These are phyloP conservation scores for Tylopilus sp. DNA, from an alignment of 768 basidiomycete species.

Conservation along the genomic window DNA sequence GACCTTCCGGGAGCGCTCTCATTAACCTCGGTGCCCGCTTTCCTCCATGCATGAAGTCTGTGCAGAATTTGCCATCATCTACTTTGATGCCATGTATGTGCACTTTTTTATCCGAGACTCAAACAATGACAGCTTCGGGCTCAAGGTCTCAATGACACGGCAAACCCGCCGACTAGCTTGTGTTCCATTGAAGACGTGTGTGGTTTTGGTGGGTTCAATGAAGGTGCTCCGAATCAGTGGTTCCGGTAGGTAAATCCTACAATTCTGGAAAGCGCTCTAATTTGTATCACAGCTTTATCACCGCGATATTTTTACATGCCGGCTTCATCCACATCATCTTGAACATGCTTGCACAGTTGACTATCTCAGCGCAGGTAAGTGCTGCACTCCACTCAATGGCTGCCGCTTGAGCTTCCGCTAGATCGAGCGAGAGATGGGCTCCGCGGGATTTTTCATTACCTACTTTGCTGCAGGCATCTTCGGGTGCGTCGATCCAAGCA, in stretches of 20 bases:
- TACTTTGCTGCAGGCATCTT: conserved; percentile 93
- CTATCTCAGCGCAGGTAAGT: conserved; percentile 70
- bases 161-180: conserved; percentile 63
- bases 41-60: conserved; percentile 86
- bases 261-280: conserved; percentile 46
- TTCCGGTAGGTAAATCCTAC: conserved; percentile 39
- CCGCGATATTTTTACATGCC: conserved; percentile 89
- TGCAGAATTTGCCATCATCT: conserved; percentile 51
- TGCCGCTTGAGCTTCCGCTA: conserved; percentile 28
- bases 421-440: conserved; percentile 92
- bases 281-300: conserved; percentile 60
- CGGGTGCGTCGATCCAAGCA: conserved; percentile 47
- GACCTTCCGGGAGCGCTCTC: conserved; percentile 79
- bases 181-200: conserved; percentile 84
- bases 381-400: background rate
- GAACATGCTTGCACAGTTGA: conserved; percentile 87
- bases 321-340: conserved; percentile 90
- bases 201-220: conserved; percentile 75
- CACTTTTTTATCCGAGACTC: background rate
- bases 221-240: conserved; percentile 49
- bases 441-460: conserved; percentile 75
- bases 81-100: conserved; percentile 54
- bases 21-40: conserved; percentile 91
- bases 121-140: conserved; percentile 3
- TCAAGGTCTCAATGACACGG: conserved; percentile 78